phyloP scores from a whole-genome alignment of 2,329 filamentous ascomycete genomes.

The Neopestalotiopsis sp. region DNA sequence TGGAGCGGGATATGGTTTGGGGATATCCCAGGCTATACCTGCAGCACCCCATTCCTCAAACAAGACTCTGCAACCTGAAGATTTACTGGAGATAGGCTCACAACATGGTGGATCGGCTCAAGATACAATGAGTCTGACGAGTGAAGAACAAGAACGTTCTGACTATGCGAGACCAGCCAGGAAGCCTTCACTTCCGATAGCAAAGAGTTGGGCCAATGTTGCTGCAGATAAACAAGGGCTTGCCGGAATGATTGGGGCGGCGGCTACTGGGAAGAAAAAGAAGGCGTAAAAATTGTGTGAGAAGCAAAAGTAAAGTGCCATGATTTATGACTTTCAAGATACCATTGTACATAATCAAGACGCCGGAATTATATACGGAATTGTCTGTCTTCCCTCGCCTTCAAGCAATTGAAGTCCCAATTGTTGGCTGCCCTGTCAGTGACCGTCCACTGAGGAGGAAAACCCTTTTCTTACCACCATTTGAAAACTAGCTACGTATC shows the following conservation, averaged over 20 bases:
- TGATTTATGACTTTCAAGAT: constrained; percentile 7
- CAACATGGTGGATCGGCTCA: neutral
- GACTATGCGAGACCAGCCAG: neutral
- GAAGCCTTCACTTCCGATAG: neutral
- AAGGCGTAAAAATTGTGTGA: neutral
- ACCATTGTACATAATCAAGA: neutral
- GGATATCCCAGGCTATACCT: neutral
- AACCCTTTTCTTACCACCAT: too few species aligned
- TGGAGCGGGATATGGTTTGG: neutral
- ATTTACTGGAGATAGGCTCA: neutral
- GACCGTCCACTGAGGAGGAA: too few species aligned
- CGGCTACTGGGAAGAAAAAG: neutral
- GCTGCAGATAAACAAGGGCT: neutral
- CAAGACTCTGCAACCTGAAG: neutral
- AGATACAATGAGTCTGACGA: neutral
- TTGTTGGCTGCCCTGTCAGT: too few species aligned
- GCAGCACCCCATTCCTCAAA: neutral
- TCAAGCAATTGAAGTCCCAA: too few species aligned
- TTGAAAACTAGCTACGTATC: too few species aligned
- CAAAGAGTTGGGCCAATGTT: constrained; percentile 14
- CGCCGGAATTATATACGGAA: neutral
- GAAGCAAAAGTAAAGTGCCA: neutral
- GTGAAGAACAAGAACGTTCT: neutral
- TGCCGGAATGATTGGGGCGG: neutral
- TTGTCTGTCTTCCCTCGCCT: too few species aligned